Conservation (phyloP, 495 filamentous ascomycete species). For the Pseudevernia furfuracea region DNA sequence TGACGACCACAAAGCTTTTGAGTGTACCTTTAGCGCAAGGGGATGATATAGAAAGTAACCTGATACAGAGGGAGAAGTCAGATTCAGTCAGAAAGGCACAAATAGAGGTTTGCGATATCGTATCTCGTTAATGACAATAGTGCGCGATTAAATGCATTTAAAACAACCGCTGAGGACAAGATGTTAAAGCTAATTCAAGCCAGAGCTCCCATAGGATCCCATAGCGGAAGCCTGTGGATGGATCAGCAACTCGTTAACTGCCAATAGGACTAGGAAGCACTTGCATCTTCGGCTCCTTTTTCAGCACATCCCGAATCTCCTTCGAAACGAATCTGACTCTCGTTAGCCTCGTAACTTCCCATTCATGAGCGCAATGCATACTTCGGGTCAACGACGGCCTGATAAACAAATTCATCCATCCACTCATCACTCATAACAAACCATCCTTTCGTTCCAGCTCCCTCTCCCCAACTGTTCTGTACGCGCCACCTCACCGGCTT, state of each 20-base stretch:
- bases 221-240: conserved; percentile 50
- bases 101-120: too few species aligned
- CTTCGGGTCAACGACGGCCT: conserved; percentile 72
- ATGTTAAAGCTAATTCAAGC: conserved; percentile 40
- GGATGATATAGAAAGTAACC: too few species aligned
- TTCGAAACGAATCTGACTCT: conserved; percentile 59
- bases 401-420: conserved; percentile 84
- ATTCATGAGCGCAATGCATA: background rate
- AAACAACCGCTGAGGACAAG: background rate
- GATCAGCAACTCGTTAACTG: background rate
- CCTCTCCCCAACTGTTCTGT: conserved; percentile 74
- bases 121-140: background rate
- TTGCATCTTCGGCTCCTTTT: conserved; percentile 54
- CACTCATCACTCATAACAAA: conserved; percentile 81
- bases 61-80: too few species aligned
- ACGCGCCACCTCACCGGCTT: conserved; percentile 69
- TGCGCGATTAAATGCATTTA: background rate
- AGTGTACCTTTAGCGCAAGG: too few species aligned
- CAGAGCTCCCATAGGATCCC: conserved; percentile 85
- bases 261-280: background rate
- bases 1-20: too few species aligned
- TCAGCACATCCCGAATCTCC: conserved; percentile 59
- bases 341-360: conserved; percentile 56
- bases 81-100: too few species aligned
- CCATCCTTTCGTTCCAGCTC: conserved; percentile 63